Evolutionary conservation across 306 rosid genomes (phyloP).

Genomic region (Castanospermum australe): DNA sequence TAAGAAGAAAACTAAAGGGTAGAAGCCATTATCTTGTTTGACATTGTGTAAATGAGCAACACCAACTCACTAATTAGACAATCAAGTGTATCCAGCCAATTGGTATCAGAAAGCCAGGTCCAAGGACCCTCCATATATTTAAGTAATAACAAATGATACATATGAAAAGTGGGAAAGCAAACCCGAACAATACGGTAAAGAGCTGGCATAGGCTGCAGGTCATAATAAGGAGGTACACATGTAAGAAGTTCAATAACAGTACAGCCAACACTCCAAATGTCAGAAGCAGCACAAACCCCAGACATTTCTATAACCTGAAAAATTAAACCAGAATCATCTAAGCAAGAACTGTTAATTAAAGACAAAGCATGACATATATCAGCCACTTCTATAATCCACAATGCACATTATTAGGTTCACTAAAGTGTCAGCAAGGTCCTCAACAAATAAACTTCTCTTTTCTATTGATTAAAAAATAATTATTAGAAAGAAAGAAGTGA

Average conservation of each 20-base stretch:
- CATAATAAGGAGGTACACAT: constrained; percentile 96
- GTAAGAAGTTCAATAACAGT: constrained; percentile 98
- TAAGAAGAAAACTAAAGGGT: no score
- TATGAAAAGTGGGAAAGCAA: constrained; percentile 3
- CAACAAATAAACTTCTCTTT: no score
- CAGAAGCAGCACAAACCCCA: constrained; percentile 99
- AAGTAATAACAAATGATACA: neutral
- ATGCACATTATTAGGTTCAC: neutral
- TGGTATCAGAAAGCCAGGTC: neutral
- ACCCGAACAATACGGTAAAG: constrained; percentile 99
- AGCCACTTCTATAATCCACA: constrained; percentile 14
- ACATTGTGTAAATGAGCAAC: neutral
- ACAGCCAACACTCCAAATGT: constrained; percentile 99
- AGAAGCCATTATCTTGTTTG: no score
- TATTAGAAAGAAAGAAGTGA: no score
- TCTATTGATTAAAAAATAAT: no score
- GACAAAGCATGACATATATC: constrained; percentile 19
- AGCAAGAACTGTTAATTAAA: neutral
- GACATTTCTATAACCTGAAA: constrained; percentile 99
- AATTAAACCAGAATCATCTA: constrained; percentile 29
- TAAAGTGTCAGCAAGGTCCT: constrained; percentile 15
- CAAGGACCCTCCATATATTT: constrained; percentile 2
- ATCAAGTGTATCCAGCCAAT: constrained; percentile 16
- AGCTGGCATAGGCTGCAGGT: constrained; percentile 99
- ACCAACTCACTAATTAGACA: neutral